Percentiles rank a stretch among this genome's conserved stretches.
Evolutionary conservation across 2,329 filamentous ascomycete genomes (phyloP).

Genomic region (Epichloe sp.): DNA sequence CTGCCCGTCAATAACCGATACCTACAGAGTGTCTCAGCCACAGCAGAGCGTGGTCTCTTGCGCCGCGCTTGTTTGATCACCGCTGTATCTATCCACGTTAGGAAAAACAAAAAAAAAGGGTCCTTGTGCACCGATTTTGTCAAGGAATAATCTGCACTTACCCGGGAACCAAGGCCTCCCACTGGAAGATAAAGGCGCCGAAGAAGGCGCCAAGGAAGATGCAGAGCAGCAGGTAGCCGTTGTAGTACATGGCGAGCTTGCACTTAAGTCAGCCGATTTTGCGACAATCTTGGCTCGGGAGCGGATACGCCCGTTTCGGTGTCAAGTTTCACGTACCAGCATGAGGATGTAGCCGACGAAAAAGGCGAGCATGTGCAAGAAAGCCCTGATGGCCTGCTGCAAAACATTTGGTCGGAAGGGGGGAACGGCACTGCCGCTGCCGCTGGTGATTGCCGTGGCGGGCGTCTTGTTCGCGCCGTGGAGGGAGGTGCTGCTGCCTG

Average conservation of each 20-base stretch:
- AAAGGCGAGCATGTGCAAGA: slow-evolving; percentile 59
- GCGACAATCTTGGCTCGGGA: neutral
- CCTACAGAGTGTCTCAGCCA: slow-evolving; percentile 14
- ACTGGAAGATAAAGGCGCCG: slow-evolving; percentile 61
- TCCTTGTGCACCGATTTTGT: no score
- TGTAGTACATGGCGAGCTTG: slow-evolving; percentile 44
- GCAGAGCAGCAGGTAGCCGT: slow-evolving; percentile 66
- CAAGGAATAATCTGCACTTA: slow-evolving; percentile 9
- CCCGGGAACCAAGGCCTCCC: slow-evolving; percentile 38
- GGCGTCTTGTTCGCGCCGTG: slow-evolving; percentile 12
- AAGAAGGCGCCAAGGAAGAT: slow-evolving; percentile 66
- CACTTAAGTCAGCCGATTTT: neutral
- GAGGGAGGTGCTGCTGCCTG: slow-evolving; percentile 7
- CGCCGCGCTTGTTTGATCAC: slow-evolving; percentile 20
- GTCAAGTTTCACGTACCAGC: slow-evolving; percentile 28
- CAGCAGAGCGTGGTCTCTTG: slow-evolving; percentile 29
- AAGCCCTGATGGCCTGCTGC: slow-evolving; percentile 54
- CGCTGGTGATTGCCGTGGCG: neutral
- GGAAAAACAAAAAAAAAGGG: neutral
- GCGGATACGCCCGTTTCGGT: no score
- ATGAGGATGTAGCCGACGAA: slow-evolving; percentile 69
- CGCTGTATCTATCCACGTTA: neutral
- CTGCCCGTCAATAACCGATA: no score
- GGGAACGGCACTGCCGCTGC: slow-evolving; percentile 11
- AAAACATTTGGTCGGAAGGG: slow-evolving; percentile 42